Percentiles rank a stretch among this genome's conserved stretches.
These are phyloP conservation scores for Cladophialophora exuberans DNA, from an alignment of 2,329 filamentous ascomycete genomes.

Conservation along the genomic window DNA sequence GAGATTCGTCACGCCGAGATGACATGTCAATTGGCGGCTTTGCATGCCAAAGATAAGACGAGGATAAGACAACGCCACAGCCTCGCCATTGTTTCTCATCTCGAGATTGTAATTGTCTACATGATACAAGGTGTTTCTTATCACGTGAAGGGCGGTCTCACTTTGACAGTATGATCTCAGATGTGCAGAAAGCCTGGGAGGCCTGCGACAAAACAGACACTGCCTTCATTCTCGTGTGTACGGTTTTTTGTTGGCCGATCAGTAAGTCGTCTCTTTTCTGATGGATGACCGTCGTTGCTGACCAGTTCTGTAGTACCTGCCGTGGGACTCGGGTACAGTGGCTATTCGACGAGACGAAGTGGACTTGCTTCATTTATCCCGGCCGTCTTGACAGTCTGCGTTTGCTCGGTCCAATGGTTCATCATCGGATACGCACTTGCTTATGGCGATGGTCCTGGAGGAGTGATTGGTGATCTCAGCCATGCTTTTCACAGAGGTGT, in stretches of 20 bases:
- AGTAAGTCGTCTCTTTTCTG: too few species aligned
- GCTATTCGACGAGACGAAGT: constrained; percentile 54
- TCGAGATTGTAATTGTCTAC: constrained; percentile 6
- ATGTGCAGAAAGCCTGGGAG: constrained; percentile 52
- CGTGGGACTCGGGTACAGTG: constrained; percentile 55
- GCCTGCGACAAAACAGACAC: constrained; percentile 58
- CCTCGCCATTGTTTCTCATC: constrained; percentile 11
- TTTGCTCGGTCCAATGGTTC: constrained; percentile 58
- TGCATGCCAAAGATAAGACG: constrained; percentile 8
- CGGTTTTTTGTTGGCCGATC: constrained; percentile 57
- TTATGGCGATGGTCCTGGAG: constrained; percentile 49
- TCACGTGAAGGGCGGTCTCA: not conserved
- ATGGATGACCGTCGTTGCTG: too few species aligned
- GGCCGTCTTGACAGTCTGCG: constrained; percentile 50
- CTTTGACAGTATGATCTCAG: constrained; percentile 34
- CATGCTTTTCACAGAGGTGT: constrained; percentile 52
- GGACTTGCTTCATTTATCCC: constrained; percentile 54
- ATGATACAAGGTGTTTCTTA: not conserved
- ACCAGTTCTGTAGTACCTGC: too few species aligned
- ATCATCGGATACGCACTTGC: constrained; percentile 54
- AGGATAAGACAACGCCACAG: constrained; percentile 20
- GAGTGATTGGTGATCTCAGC: constrained; percentile 50
- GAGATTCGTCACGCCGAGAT: constrained; percentile 10
- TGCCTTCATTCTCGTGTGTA: constrained; percentile 55
- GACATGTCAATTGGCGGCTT: constrained; percentile 15